phyloP scores from a whole-genome alignment of 352 stramenopile species.

The Aphanomyces astaci region DNA sequence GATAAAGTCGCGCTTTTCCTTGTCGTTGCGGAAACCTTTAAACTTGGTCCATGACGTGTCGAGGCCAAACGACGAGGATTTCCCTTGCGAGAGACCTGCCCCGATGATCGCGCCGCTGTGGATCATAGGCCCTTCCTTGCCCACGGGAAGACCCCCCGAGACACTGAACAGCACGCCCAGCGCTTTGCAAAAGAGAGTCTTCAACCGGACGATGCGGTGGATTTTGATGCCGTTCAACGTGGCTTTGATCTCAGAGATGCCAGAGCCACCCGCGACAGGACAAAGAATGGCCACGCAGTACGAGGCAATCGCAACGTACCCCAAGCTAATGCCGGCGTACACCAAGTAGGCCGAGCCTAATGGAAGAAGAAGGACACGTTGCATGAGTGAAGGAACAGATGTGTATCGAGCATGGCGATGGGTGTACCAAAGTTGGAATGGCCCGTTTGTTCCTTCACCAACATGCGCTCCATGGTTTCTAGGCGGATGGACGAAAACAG shows the following conservation, averaged over 20 bases:
- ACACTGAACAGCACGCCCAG: conserved; percentile 85
- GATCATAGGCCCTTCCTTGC: conserved; percentile 90
- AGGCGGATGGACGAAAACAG: conserved; percentile 85
- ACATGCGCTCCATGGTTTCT: conserved; percentile 77
- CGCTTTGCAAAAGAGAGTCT: conserved; percentile 95
- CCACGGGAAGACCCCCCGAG: conserved; percentile 55
- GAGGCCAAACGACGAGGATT: conserved; percentile 77
- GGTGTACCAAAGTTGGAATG: conserved; percentile 38
- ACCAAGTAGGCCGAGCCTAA: conserved; percentile 62
- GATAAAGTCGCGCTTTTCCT: conserved; percentile 96
- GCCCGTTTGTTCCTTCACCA: conserved; percentile 47
- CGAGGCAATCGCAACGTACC: conserved; percentile 87
- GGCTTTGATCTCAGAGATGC: conserved; percentile 97
- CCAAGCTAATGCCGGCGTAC: conserved; percentile 88
- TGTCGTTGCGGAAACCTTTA: conserved; percentile 91
- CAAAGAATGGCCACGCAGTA: conserved; percentile 91
- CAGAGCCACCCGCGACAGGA: conserved; percentile 91
- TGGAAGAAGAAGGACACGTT: background rate
- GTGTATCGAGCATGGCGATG: no score
- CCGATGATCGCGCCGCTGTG: conserved; percentile 89
- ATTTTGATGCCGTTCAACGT: conserved; percentile 98
- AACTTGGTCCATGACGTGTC: conserved; percentile 87
- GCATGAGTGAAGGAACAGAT: background rate
- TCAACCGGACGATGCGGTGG: conserved; percentile 91
- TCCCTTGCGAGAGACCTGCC: conserved; percentile 92